Conservation (phyloP, 1,139 yeast genomes). For the Yamadazyma songkhlaensis region DNA sequence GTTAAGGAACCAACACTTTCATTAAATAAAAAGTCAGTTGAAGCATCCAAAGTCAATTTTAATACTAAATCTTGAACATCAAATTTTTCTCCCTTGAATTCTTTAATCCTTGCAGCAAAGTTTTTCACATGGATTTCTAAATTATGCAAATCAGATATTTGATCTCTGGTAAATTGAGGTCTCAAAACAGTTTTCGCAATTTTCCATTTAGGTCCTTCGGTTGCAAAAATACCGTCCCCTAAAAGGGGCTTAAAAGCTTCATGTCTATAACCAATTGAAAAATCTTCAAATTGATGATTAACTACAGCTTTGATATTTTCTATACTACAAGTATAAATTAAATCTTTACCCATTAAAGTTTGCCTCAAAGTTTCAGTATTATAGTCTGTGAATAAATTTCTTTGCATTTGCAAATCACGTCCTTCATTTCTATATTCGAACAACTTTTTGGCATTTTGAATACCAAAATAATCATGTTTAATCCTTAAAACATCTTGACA, state of each 20-base stretch:
- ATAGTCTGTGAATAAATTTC: conserved; percentile 9
- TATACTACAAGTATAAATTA: conserved; percentile 24
- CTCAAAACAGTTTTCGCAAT: conserved; percentile 54
- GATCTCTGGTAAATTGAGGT: conserved; percentile 58
- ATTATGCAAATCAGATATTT: conserved; percentile 45
- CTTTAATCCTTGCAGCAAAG: conserved; percentile 29
- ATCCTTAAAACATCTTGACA: conserved; percentile 9
- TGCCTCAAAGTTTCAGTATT: conserved; percentile 12
- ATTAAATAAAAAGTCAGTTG: conserved; percentile 51
- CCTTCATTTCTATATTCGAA: conserved; percentile 14
- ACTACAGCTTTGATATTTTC: conserved; percentile 38
- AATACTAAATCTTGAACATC: conserved; percentile 39
- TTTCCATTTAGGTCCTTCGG: conserved; percentile 57
- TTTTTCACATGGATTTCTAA: conserved; percentile 45
- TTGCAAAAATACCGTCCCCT: conserved; percentile 60
- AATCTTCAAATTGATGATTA: conserved; percentile 47
- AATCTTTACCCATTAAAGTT: conserved; percentile 12
- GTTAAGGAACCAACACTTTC: conserved; percentile 33
- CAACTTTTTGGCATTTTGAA: conserved; percentile 10
- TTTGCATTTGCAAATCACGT: conserved; percentile 12
- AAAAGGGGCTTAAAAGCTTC: conserved; percentile 41
- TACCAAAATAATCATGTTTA: conserved; percentile 13
- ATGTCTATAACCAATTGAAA: conserved; percentile 49
- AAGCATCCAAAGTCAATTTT: conserved; percentile 47
- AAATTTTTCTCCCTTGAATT: conserved; percentile 22